Evolutionary conservation across 2,329 filamentous ascomycete genomes (phyloP), one percentile per base, ranked within the genome.

Genomic region (Arthrobotrys conoides): DNA sequence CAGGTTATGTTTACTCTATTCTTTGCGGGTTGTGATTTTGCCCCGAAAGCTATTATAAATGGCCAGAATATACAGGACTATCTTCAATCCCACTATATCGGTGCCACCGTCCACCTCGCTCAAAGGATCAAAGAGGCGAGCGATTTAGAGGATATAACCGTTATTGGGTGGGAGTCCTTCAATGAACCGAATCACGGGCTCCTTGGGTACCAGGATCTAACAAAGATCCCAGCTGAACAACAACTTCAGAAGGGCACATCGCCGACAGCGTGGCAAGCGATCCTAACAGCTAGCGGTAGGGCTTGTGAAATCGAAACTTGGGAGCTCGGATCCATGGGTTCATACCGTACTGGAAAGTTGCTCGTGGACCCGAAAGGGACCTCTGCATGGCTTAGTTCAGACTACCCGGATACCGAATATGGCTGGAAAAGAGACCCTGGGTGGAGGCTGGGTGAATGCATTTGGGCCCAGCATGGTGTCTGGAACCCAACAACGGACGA

Each of bases 1-100:
- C 93, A 94, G 81, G 94, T 93, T 55, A 93, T 98, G 81, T 98
- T 97, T 84, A 97, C 95, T 0, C 86, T 98, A 65, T 99, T 97
- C 86, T 99, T 96, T 84, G 94, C 89, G 8, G 96, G 96, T 41
- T 90, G 88, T 80, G 93, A 96, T 82, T 98, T 97, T 86, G 93
- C 96, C 0, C 96, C 96, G 2, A 97, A 97, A 83, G 97, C 95
- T 81, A 92, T 97, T 81, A 95, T 99, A 71, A 91, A 99, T 83
- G 94, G 94, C 48, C 88, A 93, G 83, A 99, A 99, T 83, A 98
- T 99, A 71, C 95, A 98, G 83, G 95, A 99, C 82, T 99, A 94
- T 83, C 87, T 99, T 12, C 93, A 97, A 83, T 88, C 89, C 36
- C 96, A 98, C 84, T 97, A 94, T 81, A 87, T 97, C 80, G 87